These are phyloP conservation scores for Cyclotella atomus DNA, from an alignment of 108 stramenopile species.

Conservation along the genomic window DNA sequence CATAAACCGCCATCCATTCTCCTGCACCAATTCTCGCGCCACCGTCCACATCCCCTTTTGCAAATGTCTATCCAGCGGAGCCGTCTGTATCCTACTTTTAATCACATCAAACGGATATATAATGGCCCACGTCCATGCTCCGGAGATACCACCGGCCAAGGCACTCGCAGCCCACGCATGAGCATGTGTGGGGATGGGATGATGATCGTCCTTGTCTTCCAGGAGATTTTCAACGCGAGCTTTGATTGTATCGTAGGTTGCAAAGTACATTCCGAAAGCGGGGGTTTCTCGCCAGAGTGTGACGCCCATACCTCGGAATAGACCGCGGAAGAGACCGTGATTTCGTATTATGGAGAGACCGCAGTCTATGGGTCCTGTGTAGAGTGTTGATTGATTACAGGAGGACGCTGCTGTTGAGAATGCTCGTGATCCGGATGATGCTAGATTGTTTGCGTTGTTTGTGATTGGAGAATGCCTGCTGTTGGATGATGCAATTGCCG, in stretches of 20 bases:
- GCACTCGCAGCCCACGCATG: slow-evolving; percentile 79
- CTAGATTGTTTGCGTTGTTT: background rate
- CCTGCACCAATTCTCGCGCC: slow-evolving; percentile 52
- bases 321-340: slow-evolving; percentile 62
- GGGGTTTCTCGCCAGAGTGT: slow-evolving; percentile 88
- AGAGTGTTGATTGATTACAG: slow-evolving; percentile 22
- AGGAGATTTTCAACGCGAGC: slow-evolving; percentile 49
- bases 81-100: slow-evolving; percentile 86
- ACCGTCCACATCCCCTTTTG: slow-evolving; percentile 54
- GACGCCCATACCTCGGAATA: slow-evolving; percentile 77
- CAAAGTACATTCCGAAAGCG: slow-evolving; percentile 92
- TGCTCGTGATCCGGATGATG: slow-evolving; percentile 5
- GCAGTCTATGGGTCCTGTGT: slow-evolving; percentile 65
- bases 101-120: slow-evolving; percentile 93
- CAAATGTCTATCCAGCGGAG: slow-evolving; percentile 49
- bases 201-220: slow-evolving; percentile 39
- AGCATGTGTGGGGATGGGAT: slow-evolving; percentile 42
- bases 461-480: background rate
- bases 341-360: slow-evolving; percentile 48
- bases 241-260: slow-evolving; percentile 81
- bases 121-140: slow-evolving; percentile 85
- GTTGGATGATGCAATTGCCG: slow-evolving; percentile 8
- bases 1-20: slow-evolving; percentile 69
- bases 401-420: slow-evolving; percentile 5
- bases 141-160: slow-evolving; percentile 88